Evolutionary conservation across 2,329 filamentous ascomycete genomes (phyloP).

Genomic region (Ophiostoma triangulosporum): DNA sequence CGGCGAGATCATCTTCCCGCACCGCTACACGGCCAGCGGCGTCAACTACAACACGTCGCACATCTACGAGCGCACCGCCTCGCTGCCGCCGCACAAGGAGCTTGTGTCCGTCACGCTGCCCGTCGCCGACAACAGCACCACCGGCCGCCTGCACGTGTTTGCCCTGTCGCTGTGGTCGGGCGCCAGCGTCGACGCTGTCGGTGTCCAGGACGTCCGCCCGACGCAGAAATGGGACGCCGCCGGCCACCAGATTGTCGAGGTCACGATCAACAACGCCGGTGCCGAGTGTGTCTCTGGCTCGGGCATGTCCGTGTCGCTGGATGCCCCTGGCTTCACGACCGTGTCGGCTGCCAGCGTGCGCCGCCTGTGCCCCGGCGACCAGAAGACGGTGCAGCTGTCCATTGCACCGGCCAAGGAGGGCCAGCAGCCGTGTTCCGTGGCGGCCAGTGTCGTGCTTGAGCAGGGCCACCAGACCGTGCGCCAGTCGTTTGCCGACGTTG

Average conservation of each 20-base stretch:
- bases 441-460: not conserved
- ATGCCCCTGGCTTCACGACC: constrained; percentile 25
- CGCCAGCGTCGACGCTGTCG: constrained; percentile 11
- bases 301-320: constrained; percentile 21
- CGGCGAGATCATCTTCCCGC: constrained; percentile 31
- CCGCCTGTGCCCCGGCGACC: constrained; percentile 30
- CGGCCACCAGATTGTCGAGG: constrained; percentile 27
- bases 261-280: constrained; percentile 25
- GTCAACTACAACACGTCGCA: constrained; percentile 30
- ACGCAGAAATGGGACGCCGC: constrained; percentile 27
- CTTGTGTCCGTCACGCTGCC: constrained; percentile 28
- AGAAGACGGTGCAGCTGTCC: constrained; percentile 15
- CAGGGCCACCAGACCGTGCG: not conserved
- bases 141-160: constrained; percentile 27
- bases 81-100: constrained; percentile 17
- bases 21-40: constrained; percentile 25
- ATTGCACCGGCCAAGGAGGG: not conserved
- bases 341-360: constrained; percentile 27
- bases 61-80: constrained; percentile 30
- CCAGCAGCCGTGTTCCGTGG: constrained; percentile 15
- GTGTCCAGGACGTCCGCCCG: constrained; percentile 27
- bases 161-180: constrained; percentile 24
- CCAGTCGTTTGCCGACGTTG: not conserved
- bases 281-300: constrained; percentile 20
- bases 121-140: constrained; percentile 4